phyloP scores from a whole-genome alignment of 441 rosid genomes.

The Theobroma grandiflorum region DNA sequence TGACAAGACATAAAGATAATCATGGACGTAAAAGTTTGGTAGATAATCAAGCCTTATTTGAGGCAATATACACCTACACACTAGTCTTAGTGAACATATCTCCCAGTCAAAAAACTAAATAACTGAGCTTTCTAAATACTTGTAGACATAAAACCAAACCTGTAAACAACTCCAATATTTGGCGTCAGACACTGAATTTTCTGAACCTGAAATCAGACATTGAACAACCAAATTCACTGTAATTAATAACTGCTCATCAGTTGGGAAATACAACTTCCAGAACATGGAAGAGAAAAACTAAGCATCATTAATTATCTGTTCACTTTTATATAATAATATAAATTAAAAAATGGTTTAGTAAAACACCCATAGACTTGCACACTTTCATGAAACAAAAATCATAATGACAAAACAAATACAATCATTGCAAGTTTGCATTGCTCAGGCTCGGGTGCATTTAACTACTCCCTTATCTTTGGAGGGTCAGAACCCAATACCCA shows the following conservation, averaged over 20 bases:
- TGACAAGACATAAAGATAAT: neutral
- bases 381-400: neutral
- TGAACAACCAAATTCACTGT: neutral
- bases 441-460: neutral
- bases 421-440: neutral
- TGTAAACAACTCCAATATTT: conserved; percentile 97
- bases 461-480: neutral
- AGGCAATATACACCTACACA: neutral
- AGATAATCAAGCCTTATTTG: neutral
- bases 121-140: conserved; percentile 17
- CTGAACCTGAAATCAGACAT: conserved; percentile 70
- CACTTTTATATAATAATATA: neutral
- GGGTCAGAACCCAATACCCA: neutral
- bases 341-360: neutral
- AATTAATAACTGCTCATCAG: conserved; percentile 3
- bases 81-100: neutral
- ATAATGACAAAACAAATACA: neutral
- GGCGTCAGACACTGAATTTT: conserved; percentile 91
- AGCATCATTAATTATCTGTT: neutral
- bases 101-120: neutral
- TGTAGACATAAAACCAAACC: conserved; percentile 53
- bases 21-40: neutral
- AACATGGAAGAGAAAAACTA: neutral
- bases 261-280: no score
- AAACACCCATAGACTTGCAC: neutral